A percentile compares a stretch with the other conserved stretches of the same genome.
These are phyloP conservation scores for Wickerhamomyces rabaulensis DNA, from an alignment of 805 yeast species.

Conservation along the genomic window DNA sequence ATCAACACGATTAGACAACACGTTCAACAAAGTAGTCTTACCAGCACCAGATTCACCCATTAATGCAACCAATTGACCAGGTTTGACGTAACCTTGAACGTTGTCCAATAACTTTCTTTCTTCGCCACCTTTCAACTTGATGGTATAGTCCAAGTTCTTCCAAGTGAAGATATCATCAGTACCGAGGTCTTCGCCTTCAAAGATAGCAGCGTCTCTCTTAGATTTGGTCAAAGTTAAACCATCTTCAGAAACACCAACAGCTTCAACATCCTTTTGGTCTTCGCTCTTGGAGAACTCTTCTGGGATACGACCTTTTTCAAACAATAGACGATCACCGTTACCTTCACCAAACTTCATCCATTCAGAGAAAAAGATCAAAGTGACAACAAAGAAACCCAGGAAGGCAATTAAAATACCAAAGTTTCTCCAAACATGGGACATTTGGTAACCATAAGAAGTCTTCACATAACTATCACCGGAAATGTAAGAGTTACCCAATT, in stretches of 20 bases:
- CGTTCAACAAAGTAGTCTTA: slow-evolving; percentile 69
- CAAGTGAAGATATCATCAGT: slow-evolving; percentile 63
- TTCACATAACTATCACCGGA: slow-evolving; percentile 46
- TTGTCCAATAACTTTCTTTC: slow-evolving; percentile 54
- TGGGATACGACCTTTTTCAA: slow-evolving; percentile 35
- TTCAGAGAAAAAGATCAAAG: slow-evolving; percentile 53
- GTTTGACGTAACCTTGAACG: slow-evolving; percentile 80
- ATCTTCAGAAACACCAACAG: slow-evolving; percentile 18
- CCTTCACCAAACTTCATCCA: slow-evolving; percentile 56
- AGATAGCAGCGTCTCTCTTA: slow-evolving; percentile 18
- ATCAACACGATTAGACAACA: slow-evolving; percentile 64
- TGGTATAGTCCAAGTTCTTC: slow-evolving; percentile 69
- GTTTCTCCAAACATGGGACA: slow-evolving; percentile 56
- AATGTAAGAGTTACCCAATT: slow-evolving; percentile 41
- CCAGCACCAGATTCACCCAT: slow-evolving; percentile 84
- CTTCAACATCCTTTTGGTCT: slow-evolving; percentile 14
- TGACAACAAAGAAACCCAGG: slow-evolving; percentile 44
- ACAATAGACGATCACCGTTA: slow-evolving; percentile 66
- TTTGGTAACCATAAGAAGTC: slow-evolving; percentile 38
- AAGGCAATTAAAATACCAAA: slow-evolving; percentile 58
- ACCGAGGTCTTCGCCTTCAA: slow-evolving; percentile 14
- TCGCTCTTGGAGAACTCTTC: slow-evolving; percentile 25
- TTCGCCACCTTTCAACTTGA: slow-evolving; percentile 52
- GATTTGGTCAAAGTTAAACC: slow-evolving; percentile 9
- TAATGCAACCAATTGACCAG: slow-evolving; percentile 74